Conservation (phyloP, 2,329 filamentous ascomycete species). For the Zymoseptoria brevis region DNA sequence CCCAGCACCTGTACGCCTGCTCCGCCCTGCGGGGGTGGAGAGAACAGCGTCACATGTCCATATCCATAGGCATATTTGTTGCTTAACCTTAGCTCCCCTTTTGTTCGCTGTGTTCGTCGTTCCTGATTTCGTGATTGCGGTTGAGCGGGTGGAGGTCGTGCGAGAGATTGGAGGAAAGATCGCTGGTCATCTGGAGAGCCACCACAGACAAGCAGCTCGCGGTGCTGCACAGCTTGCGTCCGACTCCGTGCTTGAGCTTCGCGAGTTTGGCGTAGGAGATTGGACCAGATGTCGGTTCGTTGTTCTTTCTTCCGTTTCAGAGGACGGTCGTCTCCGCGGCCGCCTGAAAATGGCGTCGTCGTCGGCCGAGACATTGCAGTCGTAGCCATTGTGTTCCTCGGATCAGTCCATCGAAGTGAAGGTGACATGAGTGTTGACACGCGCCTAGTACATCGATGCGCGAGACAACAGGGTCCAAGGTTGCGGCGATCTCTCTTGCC, state of each 20-base stretch:
- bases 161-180: conserved; percentile 20
- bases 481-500: background rate
- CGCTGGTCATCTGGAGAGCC: conserved; percentile 27
- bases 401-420: background rate
- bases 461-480: background rate
- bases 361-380: conserved; percentile 11
- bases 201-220: conserved; percentile 26
- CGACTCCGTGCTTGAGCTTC: conserved; percentile 29
- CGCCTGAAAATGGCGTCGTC: background rate
- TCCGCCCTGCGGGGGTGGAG: conserved; percentile 21
- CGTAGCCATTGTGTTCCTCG: conserved; percentile 9
- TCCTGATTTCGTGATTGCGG: conserved; percentile 19
- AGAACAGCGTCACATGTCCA: conserved; percentile 28
- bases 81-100: conserved; percentile 26
- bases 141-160: conserved; percentile 23
- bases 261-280: conserved; percentile 28
- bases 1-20: conserved; percentile 21
- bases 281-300: conserved; percentile 29
- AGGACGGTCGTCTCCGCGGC: conserved; percentile 1
- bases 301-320: conserved; percentile 20
- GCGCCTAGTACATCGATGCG: background rate
- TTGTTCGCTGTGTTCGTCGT: conserved; percentile 14
- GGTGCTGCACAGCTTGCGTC: conserved; percentile 25
- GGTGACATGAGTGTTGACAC: background rate
- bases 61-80: conserved; percentile 30